These are phyloP conservation scores for Cubamyces sp. DNA, from an alignment of 768 basidiomycete species.

Conservation along the genomic window DNA sequence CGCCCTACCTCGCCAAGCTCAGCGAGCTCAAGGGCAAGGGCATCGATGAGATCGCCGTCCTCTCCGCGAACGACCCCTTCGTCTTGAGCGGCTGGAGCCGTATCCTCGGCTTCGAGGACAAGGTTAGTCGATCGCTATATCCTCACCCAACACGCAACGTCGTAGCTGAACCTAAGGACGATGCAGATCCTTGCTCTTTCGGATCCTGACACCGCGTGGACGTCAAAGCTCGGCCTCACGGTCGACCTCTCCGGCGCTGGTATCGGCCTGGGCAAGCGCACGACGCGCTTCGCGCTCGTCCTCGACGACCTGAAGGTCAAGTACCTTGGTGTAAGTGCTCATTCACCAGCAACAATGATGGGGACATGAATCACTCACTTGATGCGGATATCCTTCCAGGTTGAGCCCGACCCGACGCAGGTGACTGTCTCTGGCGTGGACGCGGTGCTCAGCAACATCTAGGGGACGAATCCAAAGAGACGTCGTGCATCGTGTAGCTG, in stretches of 20 bases:
- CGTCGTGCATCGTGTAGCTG: background rate
- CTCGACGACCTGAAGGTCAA: constrained; percentile 72
- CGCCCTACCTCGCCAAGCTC: constrained; percentile 63
- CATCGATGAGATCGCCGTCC: constrained; percentile 66
- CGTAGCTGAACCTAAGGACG: background rate
- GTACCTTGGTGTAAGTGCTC: constrained; percentile 48
- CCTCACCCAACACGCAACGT: too few species aligned
- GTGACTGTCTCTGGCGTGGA: constrained; percentile 43
- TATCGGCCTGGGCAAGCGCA: constrained; percentile 41
- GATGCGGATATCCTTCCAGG: constrained; percentile 17
- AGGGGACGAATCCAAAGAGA: background rate
- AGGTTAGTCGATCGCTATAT: constrained; percentile 42
- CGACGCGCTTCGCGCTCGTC: constrained; percentile 60
- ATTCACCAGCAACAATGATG: background rate
- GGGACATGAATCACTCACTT: background rate
- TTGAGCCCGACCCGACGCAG: constrained; percentile 35
- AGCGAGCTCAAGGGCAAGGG: constrained; percentile 78
- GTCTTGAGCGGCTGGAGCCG: constrained; percentile 53
- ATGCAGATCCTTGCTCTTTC: constrained; percentile 38
- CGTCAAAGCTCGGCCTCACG: constrained; percentile 47
- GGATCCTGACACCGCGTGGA: constrained; percentile 40
- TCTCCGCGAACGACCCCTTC: constrained; percentile 81
- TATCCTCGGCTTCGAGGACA: constrained; percentile 52
- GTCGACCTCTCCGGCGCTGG: constrained; percentile 47
- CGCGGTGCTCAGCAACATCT: constrained; percentile 43